These are phyloP conservation scores for Chrysanthemum seticuspe DNA, from an alignment of 129 eudicot species.

Conservation along the genomic window DNA sequence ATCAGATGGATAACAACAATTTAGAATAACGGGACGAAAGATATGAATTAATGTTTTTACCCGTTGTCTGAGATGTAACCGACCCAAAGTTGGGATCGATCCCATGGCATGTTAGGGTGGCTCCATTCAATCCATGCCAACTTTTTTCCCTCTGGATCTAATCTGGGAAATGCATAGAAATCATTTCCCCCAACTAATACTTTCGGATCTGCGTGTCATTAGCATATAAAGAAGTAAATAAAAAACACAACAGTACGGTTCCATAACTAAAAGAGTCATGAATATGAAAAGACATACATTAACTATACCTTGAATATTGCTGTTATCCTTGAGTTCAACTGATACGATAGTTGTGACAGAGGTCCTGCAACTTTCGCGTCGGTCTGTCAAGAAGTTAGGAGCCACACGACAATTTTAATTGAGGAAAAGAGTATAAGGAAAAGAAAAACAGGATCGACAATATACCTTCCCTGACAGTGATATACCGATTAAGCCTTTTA, in stretches of 20 bases:
- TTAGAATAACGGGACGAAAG: neutral
- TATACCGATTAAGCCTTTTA: constrained; percentile 30
- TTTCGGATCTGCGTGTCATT: constrained; percentile 34
- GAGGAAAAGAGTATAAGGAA: neutral
- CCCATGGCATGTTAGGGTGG: constrained; percentile 59
- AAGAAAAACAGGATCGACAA: neutral
- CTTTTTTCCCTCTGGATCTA: constrained; percentile 36
- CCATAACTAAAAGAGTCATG: neutral
- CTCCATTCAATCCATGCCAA: constrained; percentile 54
- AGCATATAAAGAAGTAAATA: neutral
- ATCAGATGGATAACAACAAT: neutral
- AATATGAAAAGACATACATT: neutral
- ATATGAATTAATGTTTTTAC: neutral
- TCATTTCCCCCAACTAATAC: constrained; percentile 42
- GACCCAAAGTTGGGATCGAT: constrained; percentile 45
- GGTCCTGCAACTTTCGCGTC: constrained; percentile 29
- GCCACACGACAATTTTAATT: neutral
- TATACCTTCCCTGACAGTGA: constrained; percentile 43
- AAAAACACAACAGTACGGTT: neutral
- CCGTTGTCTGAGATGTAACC: constrained; percentile 42
- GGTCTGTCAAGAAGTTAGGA: constrained; percentile 26
- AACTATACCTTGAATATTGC: constrained; percentile 32
- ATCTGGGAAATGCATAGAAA: constrained; percentile 49
- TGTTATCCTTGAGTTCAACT: constrained; percentile 32
- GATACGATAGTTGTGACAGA: constrained; percentile 42